Conservation (phyloP, 2,329 filamentous ascomycete species). For the Chaetomiaceae sp. region DNA sequence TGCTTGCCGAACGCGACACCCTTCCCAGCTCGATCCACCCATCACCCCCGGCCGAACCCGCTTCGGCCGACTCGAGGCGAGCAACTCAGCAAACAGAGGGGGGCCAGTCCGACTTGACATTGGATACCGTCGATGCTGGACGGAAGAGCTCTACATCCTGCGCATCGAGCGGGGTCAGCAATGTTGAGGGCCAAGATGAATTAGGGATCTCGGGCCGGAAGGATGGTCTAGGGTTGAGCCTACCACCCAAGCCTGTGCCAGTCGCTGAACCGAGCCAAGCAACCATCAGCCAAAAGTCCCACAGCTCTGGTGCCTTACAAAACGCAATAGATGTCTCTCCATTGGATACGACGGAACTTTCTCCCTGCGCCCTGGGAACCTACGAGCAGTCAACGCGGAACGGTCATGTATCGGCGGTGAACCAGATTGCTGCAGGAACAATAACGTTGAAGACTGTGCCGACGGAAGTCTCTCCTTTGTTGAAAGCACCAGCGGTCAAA, state of each 20-base stretch:
- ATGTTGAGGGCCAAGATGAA: background rate
- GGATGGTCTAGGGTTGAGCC: background rate
- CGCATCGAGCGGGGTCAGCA: background rate
- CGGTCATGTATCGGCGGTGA: background rate
- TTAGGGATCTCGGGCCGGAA: background rate
- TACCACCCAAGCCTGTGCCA: background rate
- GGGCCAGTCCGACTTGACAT: background rate
- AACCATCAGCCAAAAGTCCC: background rate
- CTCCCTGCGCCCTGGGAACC: background rate
- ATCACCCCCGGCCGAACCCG: background rate
- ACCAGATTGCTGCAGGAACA: background rate
- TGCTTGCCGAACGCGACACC: conserved; percentile 6
- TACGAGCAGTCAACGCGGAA: background rate
- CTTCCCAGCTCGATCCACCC: background rate
- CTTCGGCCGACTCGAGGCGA: conserved; percentile 10
- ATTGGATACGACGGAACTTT: background rate
- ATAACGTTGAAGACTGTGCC: background rate
- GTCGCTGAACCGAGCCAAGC: background rate
- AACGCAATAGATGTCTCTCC: background rate
- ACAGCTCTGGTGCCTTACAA: background rate
- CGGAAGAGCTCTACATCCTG: background rate
- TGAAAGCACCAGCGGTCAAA: background rate
- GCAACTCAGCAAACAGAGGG: conserved; percentile 9
- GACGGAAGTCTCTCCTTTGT: background rate
- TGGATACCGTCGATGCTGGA: background rate